Base-by-base conservation (phyloP, 2,329 filamentous ascomycete species). In the Fusarium nanum region DNA sequence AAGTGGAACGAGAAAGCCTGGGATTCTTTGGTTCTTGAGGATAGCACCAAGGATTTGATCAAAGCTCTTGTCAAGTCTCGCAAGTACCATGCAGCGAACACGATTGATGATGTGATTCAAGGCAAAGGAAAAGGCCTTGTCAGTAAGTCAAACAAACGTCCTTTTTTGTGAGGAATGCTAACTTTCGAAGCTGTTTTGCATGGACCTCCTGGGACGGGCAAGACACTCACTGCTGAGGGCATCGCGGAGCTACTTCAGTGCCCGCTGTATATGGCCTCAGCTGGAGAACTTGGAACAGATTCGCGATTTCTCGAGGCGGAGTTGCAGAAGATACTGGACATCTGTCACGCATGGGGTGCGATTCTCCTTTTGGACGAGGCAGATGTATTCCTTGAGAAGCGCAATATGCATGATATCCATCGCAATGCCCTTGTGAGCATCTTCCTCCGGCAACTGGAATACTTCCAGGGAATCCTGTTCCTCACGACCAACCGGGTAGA, bases 381-480 rank as follows among this genome's bases (percentile, higher is more conserved):
- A 3, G 92, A 95, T 73, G 91, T 94, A 7, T 94, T 94, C 81
- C 83, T 97, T 12, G 92, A 97, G 82, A 92, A 93, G 78, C 89
- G 93, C 3, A 92, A 93, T 49, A 90, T 93, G 75, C 90, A 93
- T 68, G 93, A 97, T 73, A 91, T 97, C 55, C 91, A 94, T 76
- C 90, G 93, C 62, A 97, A 97, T 73, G 91, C 92, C 0, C 87
- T 96, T 2, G 94, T 97, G 55, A 93, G 90, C 77, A 93, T 97
- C 74, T 97, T 97, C 83, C 83, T 97, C 4, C 89, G 93, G 1
- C 85, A 95, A 60, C 84, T 97, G 0, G 94, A 98, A 79, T 97
- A 97, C 78, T 97, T 97, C 81, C 92, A 97, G 76, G 94, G 94
- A 5, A 97, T 97, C 56, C 79, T 97, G 7, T 97, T 97, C 82